These are phyloP conservation scores for Trichoderma lentiforme DNA, from an alignment of 2,329 filamentous ascomycete genomes.

Conservation along the genomic window DNA sequence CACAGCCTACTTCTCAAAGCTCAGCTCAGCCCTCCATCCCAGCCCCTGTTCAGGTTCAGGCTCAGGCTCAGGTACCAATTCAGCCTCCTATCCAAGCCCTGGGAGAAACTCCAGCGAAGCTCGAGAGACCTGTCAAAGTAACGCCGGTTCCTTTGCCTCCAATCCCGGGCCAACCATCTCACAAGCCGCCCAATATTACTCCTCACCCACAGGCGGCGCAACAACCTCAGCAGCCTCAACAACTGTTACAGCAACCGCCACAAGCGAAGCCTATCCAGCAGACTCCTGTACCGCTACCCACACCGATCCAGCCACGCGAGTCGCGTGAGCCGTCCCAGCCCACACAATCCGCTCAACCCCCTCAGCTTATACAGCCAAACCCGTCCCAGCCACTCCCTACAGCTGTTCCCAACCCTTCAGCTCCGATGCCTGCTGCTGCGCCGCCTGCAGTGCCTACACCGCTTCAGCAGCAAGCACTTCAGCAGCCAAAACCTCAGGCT, in stretches of 20 bases:
- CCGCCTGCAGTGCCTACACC: not conserved
- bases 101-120: constrained; percentile 22
- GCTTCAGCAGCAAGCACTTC: not conserved
- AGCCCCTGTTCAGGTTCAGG: not conserved
- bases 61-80: not conserved
- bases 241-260: constrained; percentile 4
- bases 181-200: constrained; percentile 31
- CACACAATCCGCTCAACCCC: not conserved
- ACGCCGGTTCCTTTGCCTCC: constrained; percentile 38
- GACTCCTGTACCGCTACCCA: constrained; percentile 8
- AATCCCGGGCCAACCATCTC: constrained; percentile 32
- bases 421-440: not conserved
- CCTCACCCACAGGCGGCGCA: constrained; percentile 23
- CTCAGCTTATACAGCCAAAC: not conserved
- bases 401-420: constrained; percentile 12
- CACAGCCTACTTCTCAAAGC: constrained; percentile 21
- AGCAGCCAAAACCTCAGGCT: constrained; percentile 12
- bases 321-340: constrained; percentile 24
- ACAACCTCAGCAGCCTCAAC: constrained; percentile 19
- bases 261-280: constrained; percentile 8
- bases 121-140: constrained; percentile 31
- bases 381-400: constrained; percentile 15
- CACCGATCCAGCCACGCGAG: constrained; percentile 22
- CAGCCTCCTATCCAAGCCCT: constrained; percentile 21
- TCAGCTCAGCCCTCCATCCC: constrained; percentile 2